Percentiles rank a stretch among this genome's conserved stretches.
phyloP scores from a whole-genome alignment of 2,329 filamentous ascomycete genomes.

The Colletotrichum liriopes region DNA sequence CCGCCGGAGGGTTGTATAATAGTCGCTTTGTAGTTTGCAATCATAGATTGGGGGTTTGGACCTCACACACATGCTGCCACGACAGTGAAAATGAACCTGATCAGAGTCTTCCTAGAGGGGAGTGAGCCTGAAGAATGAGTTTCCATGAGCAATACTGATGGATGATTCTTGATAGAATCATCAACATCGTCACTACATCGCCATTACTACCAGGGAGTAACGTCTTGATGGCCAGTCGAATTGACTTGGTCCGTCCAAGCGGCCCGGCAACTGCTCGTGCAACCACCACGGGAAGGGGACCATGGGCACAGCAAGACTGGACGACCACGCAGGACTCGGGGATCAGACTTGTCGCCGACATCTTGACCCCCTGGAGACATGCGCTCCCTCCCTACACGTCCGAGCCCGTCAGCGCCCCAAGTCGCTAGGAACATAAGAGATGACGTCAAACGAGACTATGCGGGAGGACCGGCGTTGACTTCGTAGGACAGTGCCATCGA shows the following conservation, averaged over 20 bases:
- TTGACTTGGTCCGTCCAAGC: conserved; percentile 29
- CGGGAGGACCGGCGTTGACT: neutral
- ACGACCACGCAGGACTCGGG: conserved; percentile 4
- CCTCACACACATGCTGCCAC: neutral
- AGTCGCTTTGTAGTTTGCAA: conserved; percentile 49
- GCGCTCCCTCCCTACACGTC: conserved; percentile 1
- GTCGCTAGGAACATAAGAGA: neutral
- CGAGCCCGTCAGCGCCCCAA: neutral
- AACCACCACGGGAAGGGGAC: neutral
- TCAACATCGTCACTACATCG: neutral
- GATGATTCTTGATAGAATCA: no score
- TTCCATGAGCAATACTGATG: neutral
- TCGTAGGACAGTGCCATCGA: neutral
- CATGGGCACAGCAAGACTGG: conserved; percentile 4
- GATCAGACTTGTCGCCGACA: conserved; percentile 29
- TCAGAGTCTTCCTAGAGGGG: no score
- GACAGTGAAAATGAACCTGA: no score
- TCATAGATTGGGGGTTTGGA: conserved; percentile 58
- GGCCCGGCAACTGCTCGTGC: conserved; percentile 24
- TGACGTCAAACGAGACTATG: conserved; percentile 31
- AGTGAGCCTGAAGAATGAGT: neutral
- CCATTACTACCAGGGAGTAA: neutral
- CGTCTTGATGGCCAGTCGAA: neutral
- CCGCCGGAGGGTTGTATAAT: conserved; percentile 51
- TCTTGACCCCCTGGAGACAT: conserved; percentile 34